These are phyloP conservation scores for Albugo candida DNA, from an alignment of 352 stramenopile genomes.

Conservation along the genomic window DNA sequence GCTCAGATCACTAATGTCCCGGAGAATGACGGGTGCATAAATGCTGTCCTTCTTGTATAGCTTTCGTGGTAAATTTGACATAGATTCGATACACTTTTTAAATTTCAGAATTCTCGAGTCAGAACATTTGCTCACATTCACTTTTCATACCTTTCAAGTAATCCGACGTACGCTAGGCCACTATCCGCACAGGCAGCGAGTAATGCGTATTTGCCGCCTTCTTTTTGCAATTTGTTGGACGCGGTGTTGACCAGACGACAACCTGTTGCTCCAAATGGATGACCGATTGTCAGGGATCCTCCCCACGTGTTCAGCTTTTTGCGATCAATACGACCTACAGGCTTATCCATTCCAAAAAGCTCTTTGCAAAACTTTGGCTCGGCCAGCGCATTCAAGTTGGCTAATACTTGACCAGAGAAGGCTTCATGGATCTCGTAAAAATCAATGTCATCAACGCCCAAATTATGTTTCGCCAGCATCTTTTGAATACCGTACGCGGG, in stretches of 20 bases:
- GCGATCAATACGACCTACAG: conserved; percentile 82
- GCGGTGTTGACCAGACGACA: conserved; percentile 92
- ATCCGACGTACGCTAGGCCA: conserved; percentile 87
- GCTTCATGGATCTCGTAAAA: conserved; percentile 99
- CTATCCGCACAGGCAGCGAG: conserved; percentile 95
- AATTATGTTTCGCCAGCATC: conserved; percentile 62
- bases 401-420: conserved; percentile 95
- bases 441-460: conserved; percentile 89
- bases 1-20: conserved; percentile 99
- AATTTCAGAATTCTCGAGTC: background rate
- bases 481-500: conserved; percentile 89
- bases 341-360: conserved; percentile 78
- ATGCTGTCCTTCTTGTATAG: conserved; percentile 97
- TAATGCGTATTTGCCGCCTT: conserved; percentile 91
- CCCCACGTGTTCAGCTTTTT: conserved; percentile 97
- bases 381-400: conserved; percentile 91
- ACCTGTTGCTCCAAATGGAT: conserved; percentile 96
- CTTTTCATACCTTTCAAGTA: conserved; percentile 83
- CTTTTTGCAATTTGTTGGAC: conserved; percentile 91
- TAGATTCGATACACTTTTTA: background rate
- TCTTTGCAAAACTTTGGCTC: conserved; percentile 90
- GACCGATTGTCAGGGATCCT: conserved; percentile 89
- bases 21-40: conserved; percentile 99
- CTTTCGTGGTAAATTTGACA: background rate
- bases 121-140: conserved; percentile 8